A percentile compares a stretch with the other conserved stretches of the same genome.
Evolutionary conservation across 805 yeast species (phyloP).

Genomic region (Crinitomyces ghanaensis): DNA sequence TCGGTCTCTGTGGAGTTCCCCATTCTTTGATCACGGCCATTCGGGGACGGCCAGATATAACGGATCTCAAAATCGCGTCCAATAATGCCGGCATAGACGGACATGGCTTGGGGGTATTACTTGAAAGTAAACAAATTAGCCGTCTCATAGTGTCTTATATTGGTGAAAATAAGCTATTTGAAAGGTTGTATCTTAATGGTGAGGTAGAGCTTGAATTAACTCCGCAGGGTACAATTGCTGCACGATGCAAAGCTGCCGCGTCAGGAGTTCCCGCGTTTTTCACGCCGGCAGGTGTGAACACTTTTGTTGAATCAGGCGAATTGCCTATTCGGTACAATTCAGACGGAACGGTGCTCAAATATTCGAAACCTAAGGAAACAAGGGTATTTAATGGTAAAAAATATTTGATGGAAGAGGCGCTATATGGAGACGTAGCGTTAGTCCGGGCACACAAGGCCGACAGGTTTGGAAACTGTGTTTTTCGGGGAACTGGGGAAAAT

Average conservation of each 20-base stretch:
- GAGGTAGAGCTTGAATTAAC: conserved; percentile 35
- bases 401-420: conserved; percentile 34
- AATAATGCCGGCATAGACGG: conserved; percentile 40
- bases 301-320: conserved; percentile 41
- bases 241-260: conserved; percentile 37
- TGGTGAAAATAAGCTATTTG: conserved; percentile 35
- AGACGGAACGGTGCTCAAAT: conserved; percentile 28
- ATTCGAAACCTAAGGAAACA: conserved; percentile 31
- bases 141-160: conserved; percentile 38
- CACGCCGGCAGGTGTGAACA: conserved; percentile 40
- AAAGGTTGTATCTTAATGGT: conserved; percentile 32
- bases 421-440: conserved; percentile 38
- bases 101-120: conserved; percentile 32
- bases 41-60: conserved; percentile 24
- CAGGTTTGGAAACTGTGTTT: conserved; percentile 37
- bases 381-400: conserved; percentile 34
- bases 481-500: no score
- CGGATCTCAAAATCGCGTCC: conserved; percentile 29
- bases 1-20: conserved; percentile 39
- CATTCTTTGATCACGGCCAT: conserved; percentile 34
- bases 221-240: conserved; percentile 45
- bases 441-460: conserved; percentile 40
- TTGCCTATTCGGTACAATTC: conserved; percentile 32
- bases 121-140: conserved; percentile 33
- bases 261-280: conserved; percentile 40